phyloP scores from a whole-genome alignment of 306 rosid species.

The Betula pendula region DNA sequence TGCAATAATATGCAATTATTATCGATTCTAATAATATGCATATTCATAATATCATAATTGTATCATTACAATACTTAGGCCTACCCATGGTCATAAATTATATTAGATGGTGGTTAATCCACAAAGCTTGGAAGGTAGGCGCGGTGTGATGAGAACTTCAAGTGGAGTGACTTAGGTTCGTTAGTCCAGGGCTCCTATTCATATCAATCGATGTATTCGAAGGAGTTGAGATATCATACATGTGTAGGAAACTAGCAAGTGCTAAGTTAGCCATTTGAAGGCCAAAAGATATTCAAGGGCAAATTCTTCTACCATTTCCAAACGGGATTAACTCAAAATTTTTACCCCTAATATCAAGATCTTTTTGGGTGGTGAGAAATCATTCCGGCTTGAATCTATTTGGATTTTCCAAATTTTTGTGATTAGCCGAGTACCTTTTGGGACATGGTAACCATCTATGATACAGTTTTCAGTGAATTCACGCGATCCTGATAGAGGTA shows the following conservation, averaged over 20 bases:
- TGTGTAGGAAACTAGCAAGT: conserved; percentile 46
- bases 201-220: conserved; percentile 40
- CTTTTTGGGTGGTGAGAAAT: conserved; percentile 43
- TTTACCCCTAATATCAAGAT: conserved; percentile 45
- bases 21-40: too few species aligned
- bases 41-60: too few species aligned
- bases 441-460: conserved; percentile 40
- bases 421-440: conserved; percentile 47
- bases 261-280: conserved; percentile 42
- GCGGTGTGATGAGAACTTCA: conserved; percentile 47
- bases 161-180: conserved; percentile 46
- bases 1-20: too few species aligned
- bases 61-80: too few species aligned
- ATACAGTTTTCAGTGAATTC: conserved; percentile 43
- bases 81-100: too few species aligned
- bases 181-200: conserved; percentile 41
- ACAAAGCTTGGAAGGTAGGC: conserved; percentile 11
- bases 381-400: conserved; percentile 58
- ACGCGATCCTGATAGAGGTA: conserved; percentile 39
- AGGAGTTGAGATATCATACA: conserved; percentile 36
- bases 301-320: conserved; percentile 57
- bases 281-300: conserved; percentile 44
- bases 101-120: not conserved
- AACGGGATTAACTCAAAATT: conserved; percentile 51
- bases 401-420: conserved; percentile 57